Percentiles rank a stretch among this genome's conserved stretches.
These are phyloP conservation scores for Penicillium sclerotiorum DNA, from an alignment of 2,329 filamentous ascomycete species.

Conservation along the genomic window DNA sequence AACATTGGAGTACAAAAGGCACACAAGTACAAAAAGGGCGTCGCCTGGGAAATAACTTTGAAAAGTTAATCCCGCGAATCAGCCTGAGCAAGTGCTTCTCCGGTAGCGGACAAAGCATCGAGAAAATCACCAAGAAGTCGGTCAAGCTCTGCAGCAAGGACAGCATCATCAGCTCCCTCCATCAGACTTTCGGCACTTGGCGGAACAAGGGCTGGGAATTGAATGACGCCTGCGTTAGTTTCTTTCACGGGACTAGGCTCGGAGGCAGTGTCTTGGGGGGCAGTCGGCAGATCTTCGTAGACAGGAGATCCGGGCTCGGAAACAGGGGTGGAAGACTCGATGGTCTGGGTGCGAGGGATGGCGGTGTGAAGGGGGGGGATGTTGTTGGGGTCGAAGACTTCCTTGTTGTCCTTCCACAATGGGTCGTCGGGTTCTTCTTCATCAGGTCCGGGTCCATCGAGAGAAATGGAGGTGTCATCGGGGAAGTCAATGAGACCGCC, in stretches of 20 bases:
- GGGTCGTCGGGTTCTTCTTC: constrained; percentile 55
- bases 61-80: neutral
- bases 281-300: constrained; percentile 21
- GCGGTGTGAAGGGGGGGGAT: constrained; percentile 30
- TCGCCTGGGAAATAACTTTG: no score
- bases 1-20: no score
- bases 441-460: constrained; percentile 42
- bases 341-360: constrained; percentile 23
- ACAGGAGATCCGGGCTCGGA: constrained; percentile 25
- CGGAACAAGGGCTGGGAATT: constrained; percentile 43
- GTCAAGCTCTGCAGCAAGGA: constrained; percentile 44
- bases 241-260: constrained; percentile 4
- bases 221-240: constrained; percentile 23
- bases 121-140: constrained; percentile 45
- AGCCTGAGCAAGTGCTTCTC: constrained; percentile 33
- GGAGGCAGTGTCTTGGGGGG: constrained; percentile 17
- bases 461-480: constrained; percentile 55
- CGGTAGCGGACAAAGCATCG: constrained; percentile 41
- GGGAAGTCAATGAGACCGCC: constrained; percentile 42
- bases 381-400: constrained; percentile 13
- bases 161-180: constrained; percentile 39
- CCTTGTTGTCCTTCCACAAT: constrained; percentile 23
- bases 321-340: constrained; percentile 13
- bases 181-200: constrained; percentile 43
- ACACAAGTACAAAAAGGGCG: no score